Percentiles rank a stretch among this genome's conserved stretches.
These are phyloP conservation scores for Sclerotiophoma versabilis DNA, from an alignment of 2,329 filamentous ascomycete genomes.

Conservation along the genomic window DNA sequence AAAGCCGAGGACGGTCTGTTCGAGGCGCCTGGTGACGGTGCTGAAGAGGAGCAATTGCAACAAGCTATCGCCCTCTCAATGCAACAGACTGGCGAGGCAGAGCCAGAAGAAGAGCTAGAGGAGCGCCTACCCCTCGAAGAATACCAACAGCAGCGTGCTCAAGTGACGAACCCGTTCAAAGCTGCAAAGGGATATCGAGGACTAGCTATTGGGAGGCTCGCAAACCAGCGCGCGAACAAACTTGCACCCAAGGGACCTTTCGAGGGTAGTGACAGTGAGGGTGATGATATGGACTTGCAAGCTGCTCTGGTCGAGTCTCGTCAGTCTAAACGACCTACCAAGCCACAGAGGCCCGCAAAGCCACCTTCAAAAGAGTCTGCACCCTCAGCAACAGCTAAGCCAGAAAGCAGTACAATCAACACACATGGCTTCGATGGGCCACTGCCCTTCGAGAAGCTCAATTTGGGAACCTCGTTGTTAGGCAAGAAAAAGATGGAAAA, in stretches of 20 bases:
- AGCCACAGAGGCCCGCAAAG: conserved; percentile 44
- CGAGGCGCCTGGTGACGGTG: conserved; percentile 54
- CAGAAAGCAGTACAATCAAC: conserved; percentile 51
- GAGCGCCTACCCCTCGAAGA: conserved; percentile 55
- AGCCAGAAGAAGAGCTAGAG: conserved; percentile 56
- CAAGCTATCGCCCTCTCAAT: conserved; percentile 87
- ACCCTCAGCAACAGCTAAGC: conserved; percentile 35
- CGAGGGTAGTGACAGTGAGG: conserved; percentile 64
- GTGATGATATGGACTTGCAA: conserved; percentile 79
- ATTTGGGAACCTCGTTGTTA: conserved; percentile 69
- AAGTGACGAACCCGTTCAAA: conserved; percentile 52
- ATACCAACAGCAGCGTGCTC: conserved; percentile 55
- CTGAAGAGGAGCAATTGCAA: conserved; percentile 78
- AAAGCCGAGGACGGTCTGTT: conserved; percentile 66
- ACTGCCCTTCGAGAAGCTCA: conserved; percentile 83
- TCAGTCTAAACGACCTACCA: conserved; percentile 52
- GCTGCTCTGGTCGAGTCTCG: conserved; percentile 77
- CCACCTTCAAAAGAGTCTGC: conserved; percentile 17
- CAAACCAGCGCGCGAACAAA: conserved; percentile 75
- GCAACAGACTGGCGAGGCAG: conserved; percentile 63
- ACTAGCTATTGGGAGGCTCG: conserved; percentile 73
- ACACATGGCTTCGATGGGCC: conserved; percentile 74
- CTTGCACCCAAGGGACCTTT: conserved; percentile 42
- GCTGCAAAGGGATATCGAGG: conserved; percentile 50
- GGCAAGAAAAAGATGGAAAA: conserved; percentile 62